phyloP scores from a whole-genome alignment of 768 basidiomycete genomes.

The Harrya chromipes region DNA sequence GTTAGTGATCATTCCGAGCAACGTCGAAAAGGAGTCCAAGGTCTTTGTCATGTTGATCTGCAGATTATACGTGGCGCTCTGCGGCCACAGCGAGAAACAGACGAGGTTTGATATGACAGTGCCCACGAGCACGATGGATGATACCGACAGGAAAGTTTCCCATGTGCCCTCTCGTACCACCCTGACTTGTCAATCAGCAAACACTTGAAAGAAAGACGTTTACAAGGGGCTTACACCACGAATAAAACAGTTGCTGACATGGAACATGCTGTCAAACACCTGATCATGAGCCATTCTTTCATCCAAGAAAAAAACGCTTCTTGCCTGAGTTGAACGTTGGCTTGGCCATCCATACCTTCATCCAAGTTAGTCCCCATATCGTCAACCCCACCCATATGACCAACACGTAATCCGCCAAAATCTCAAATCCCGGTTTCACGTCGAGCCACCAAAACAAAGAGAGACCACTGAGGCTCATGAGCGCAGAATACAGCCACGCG shows the following conservation, averaged over 20 bases:
- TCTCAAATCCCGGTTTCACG: conserved; percentile 61
- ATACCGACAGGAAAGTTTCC: conserved; percentile 66
- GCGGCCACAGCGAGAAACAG: conserved; percentile 83
- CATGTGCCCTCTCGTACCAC: conserved; percentile 89
- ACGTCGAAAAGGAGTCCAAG: conserved; percentile 83
- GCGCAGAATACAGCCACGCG: conserved; percentile 65
- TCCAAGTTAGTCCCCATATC: conserved; percentile 82
- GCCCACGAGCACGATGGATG: conserved; percentile 76
- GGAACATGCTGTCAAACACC: conserved; percentile 57
- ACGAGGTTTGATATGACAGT: conserved; percentile 76
- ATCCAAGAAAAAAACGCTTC: conserved; percentile 7
- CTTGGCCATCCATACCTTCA: conserved; percentile 88
- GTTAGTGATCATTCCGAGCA: conserved; percentile 76
- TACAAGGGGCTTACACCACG: conserved; percentile 55
- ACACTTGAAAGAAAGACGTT: not conserved
- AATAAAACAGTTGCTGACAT: conserved; percentile 85
- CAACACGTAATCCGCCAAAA: conserved; percentile 69
- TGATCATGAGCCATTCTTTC: not conserved
- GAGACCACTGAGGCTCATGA: conserved; percentile 76
- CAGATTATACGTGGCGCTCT: conserved; percentile 77
- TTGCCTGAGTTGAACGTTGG: conserved; percentile 87
- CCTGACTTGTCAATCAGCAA: conserved; percentile 34
- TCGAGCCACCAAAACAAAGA: conserved; percentile 79
- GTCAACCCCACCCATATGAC: conserved; percentile 82
- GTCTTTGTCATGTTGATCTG: conserved; percentile 84